A percentile compares a stretch with the other conserved stretches of the same genome.
These are phyloP conservation scores for Penicillium palitans DNA, from an alignment of 2,329 filamentous ascomycete genomes.

Conservation along the genomic window DNA sequence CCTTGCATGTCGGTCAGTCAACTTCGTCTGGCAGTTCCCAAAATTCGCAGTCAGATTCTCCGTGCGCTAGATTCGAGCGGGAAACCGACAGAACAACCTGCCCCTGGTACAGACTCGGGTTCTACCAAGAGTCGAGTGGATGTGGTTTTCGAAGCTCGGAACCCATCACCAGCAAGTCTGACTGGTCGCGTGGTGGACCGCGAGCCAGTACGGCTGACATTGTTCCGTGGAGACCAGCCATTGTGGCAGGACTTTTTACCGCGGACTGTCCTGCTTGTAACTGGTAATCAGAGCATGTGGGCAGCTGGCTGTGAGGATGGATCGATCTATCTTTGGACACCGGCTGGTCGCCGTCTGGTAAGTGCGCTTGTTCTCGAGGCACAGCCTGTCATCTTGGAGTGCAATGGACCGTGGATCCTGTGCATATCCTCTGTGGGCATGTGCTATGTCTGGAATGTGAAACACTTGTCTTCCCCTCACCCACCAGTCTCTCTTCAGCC, in stretches of 20 bases:
- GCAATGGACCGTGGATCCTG: constrained; percentile 82
- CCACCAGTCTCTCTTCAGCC: constrained; percentile 87
- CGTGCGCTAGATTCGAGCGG: constrained; percentile 67
- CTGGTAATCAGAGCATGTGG: constrained; percentile 89
- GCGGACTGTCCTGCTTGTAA: constrained; percentile 80
- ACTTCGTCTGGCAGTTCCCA: constrained; percentile 81
- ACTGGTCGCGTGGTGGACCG: constrained; percentile 63
- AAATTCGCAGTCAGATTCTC: constrained; percentile 77
- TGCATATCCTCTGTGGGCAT: constrained; percentile 86
- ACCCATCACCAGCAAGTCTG: constrained; percentile 64
- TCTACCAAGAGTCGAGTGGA: constrained; percentile 60
- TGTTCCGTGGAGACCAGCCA: constrained; percentile 74
- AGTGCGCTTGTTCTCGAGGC: constrained; percentile 86
- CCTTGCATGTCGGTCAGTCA: constrained; percentile 80
- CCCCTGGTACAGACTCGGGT: constrained; percentile 36
- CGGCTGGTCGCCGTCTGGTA: constrained; percentile 80
- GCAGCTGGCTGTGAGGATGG: constrained; percentile 91
- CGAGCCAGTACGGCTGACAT: constrained; percentile 80
- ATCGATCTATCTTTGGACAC: constrained; percentile 85
- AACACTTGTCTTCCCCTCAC: constrained; percentile 77
- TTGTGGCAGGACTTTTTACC: constrained; percentile 96
- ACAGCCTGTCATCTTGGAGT: constrained; percentile 91
- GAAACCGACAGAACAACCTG: constrained; percentile 45
- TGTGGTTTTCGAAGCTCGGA: constrained; percentile 82
- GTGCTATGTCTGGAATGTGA: constrained; percentile 92